Conservation (phyloP, 2,329 filamentous ascomycete species). For the Fonsecaea pedrosoi region DNA sequence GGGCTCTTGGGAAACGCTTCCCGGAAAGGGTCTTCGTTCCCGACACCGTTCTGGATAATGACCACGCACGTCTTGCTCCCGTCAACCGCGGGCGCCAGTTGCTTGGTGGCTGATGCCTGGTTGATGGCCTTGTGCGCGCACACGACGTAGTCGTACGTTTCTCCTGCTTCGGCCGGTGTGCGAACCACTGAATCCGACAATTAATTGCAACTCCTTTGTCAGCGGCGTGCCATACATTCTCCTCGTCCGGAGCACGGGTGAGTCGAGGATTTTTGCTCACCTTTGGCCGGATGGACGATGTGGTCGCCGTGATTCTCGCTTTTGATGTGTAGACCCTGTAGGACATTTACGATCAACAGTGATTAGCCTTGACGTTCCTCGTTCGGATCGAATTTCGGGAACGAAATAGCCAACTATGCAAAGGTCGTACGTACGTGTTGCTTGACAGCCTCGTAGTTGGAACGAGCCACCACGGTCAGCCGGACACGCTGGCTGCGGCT, state of each 20-base stretch:
- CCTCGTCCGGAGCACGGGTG: too few relatives aligned
- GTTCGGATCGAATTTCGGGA: too few relatives aligned
- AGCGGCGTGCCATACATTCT: slow-evolving; percentile 8
- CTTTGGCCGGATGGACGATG: slow-evolving; percentile 44
- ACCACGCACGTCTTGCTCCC: slow-evolving; percentile 46
- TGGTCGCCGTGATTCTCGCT: slow-evolving; percentile 53
- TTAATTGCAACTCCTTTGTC: not conserved
- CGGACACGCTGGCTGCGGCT: slow-evolving; percentile 50
- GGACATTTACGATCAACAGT: not conserved
- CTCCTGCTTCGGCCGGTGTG: slow-evolving; percentile 45
- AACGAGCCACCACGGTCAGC: slow-evolving; percentile 54
- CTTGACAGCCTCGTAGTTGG: slow-evolving; percentile 54
- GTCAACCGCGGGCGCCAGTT: slow-evolving; percentile 47
- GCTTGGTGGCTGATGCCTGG: slow-evolving; percentile 49
- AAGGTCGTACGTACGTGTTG: slow-evolving; percentile 43
- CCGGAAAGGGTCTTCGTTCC: slow-evolving; percentile 51
- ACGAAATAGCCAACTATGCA: too few relatives aligned
- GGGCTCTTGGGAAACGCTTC: slow-evolving; percentile 43
- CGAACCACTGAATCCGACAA: slow-evolving; percentile 46
- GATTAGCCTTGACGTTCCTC: not conserved
- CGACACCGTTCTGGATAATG: slow-evolving; percentile 52
- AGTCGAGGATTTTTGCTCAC: slow-evolving; percentile 41
- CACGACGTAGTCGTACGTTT: slow-evolving; percentile 48
- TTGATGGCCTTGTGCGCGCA: slow-evolving; percentile 53
- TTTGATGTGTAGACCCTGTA: slow-evolving; percentile 51